phyloP scores from a whole-genome alignment of 2,329 filamentous ascomycete genomes.

The Colletotrichum echinochloae region DNA sequence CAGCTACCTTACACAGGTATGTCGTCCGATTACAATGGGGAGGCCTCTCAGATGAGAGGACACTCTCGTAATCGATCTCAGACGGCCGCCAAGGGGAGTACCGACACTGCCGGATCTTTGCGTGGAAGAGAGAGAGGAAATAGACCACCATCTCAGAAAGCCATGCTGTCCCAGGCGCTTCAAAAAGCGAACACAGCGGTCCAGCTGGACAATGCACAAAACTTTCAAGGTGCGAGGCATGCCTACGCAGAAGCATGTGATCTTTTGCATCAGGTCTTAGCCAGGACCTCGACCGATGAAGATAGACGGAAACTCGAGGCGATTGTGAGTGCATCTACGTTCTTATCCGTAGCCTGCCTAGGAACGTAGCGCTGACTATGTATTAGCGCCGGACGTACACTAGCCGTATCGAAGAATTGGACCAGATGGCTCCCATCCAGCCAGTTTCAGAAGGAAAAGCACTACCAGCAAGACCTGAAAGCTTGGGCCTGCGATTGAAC shows the following conservation, averaged over 20 bases:
- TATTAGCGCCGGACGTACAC: slow-evolving; percentile 87
- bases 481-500: slow-evolving; percentile 61
- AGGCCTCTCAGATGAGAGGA: slow-evolving; percentile 45
- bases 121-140: slow-evolving; percentile 50
- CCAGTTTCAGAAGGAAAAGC: slow-evolving; percentile 72
- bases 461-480: slow-evolving; percentile 77
- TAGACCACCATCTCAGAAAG: slow-evolving; percentile 82
- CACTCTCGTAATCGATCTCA: slow-evolving; percentile 62
- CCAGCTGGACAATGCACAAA: slow-evolving; percentile 93
- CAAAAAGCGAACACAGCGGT: slow-evolving; percentile 97
- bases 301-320: slow-evolving; percentile 92
- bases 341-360: neutral
- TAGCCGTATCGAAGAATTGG: slow-evolving; percentile 87
- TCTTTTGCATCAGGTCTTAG: slow-evolving; percentile 87
- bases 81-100: slow-evolving; percentile 55
- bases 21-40: slow-evolving; percentile 51
- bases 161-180: slow-evolving; percentile 94
- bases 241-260: slow-evolving; percentile 93
- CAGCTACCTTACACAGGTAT: slow-evolving; percentile 20
- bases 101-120: slow-evolving; percentile 55
- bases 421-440: slow-evolving; percentile 72
- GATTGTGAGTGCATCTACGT: slow-evolving; percentile 74
- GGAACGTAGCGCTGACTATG: slow-evolving; percentile 10
- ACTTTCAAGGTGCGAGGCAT: slow-evolving; percentile 90
- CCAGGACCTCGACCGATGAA: slow-evolving; percentile 84